phyloP scores from a whole-genome alignment of 169 alveolate species.

The Plasmodium gallinaceum region DNA sequence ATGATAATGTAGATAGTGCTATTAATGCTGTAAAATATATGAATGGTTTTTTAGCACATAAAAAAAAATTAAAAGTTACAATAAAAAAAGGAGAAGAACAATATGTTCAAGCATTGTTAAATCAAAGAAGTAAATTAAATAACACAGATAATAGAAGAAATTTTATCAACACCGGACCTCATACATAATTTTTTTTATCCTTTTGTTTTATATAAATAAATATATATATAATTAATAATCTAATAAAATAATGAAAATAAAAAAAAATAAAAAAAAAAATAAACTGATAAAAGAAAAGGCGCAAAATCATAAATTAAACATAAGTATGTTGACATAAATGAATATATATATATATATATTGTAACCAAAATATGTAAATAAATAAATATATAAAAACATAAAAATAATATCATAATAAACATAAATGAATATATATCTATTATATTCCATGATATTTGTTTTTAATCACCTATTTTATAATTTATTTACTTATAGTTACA shows the following conservation, averaged over 20 bases:
- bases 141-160: constrained; percentile 36
- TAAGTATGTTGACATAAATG: neutral
- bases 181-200: neutral
- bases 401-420: too few species aligned
- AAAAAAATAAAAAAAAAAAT: too few species aligned
- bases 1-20: constrained; percentile 90
- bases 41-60: constrained; percentile 91
- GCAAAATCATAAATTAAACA: neutral
- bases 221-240: neutral
- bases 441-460: too few species aligned
- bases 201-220: neutral
- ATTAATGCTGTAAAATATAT: constrained; percentile 92
- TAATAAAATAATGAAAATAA: too few species aligned
- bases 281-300: neutral
- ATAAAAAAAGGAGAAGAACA: constrained; percentile 92
- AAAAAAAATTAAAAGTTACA: constrained; percentile 91
- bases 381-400: too few species aligned
- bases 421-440: too few species aligned
- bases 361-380: too few species aligned
- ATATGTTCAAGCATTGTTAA: constrained; percentile 53
- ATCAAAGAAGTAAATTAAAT: constrained; percentile 46
- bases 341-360: constrained; percentile 7
- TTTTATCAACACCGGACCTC: constrained; percentile 20
- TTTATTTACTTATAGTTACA: too few species aligned
- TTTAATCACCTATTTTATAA: too few species aligned